Conservation (phyloP, 257 asterid genomes). For the Anisodus tanguticus region DNA sequence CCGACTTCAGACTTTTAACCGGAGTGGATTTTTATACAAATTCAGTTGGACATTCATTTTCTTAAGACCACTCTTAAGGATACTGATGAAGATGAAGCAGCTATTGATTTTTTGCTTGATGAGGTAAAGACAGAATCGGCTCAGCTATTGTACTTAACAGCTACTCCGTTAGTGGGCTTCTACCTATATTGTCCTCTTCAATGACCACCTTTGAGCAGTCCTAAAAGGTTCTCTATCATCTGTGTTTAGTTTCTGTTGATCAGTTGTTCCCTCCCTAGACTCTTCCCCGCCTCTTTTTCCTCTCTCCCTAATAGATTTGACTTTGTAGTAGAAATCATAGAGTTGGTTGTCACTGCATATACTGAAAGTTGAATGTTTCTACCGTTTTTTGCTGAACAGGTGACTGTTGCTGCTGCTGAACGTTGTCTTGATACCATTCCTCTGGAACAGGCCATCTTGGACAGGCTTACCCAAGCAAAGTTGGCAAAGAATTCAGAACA, state of each 20-base stretch:
- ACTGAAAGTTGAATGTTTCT: slow-evolving; percentile 9
- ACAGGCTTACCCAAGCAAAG: slow-evolving; percentile 84
- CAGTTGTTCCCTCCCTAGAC: not conserved
- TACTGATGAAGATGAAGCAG: slow-evolving; percentile 86
- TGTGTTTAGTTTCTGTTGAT: not conserved
- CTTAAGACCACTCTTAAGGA: slow-evolving; percentile 72
- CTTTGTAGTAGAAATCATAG: slow-evolving; percentile 5
- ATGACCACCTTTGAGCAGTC: not conserved
- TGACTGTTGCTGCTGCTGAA: slow-evolving; percentile 81
- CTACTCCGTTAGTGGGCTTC: not conserved
- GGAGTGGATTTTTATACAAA: slow-evolving; percentile 98
- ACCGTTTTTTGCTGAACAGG: slow-evolving; percentile 45
- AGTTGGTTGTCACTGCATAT: slow-evolving; percentile 9
- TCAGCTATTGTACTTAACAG: not conserved
- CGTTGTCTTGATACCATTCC: slow-evolving; percentile 86
- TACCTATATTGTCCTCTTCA: not conserved
- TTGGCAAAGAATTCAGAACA: slow-evolving; percentile 60
- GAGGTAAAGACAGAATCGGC: slow-evolving; percentile 58
- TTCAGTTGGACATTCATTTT: slow-evolving; percentile 90
- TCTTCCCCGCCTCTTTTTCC: not conserved
- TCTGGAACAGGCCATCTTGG: slow-evolving; percentile 78
- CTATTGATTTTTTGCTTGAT: slow-evolving; percentile 89
- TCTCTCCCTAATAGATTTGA: not conserved
- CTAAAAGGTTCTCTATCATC: not conserved
- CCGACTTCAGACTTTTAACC: slow-evolving; percentile 86